A percentile compares a stretch with the other conserved stretches of the same genome.
phyloP scores from a whole-genome alignment of 257 asterid species.

The Scutellaria minor region DNA sequence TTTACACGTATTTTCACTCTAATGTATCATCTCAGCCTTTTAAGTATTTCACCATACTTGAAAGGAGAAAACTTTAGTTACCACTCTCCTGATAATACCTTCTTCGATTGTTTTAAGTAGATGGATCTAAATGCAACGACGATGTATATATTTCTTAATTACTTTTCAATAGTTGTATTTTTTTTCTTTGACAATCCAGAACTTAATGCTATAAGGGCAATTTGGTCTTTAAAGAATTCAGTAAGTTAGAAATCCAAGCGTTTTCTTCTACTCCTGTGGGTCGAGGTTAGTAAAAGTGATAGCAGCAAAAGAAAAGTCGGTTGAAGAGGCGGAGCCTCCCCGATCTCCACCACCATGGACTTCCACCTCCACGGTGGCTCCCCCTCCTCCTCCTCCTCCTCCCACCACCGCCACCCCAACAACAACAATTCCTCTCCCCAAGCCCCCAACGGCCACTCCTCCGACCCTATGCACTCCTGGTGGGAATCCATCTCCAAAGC shows the following conservation, averaged over 20 bases:
- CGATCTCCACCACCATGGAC: constrained; percentile 56
- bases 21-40: no score
- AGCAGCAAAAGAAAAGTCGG: not conserved
- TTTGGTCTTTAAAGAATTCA: no score
- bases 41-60: no score
- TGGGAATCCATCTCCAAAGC: constrained; percentile 98
- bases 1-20: no score
- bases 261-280: not conserved
- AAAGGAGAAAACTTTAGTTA: no score
- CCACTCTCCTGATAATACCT: no score
- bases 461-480: constrained; percentile 91
- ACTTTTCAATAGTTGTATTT: no score
- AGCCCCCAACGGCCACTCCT: constrained; percentile 39
- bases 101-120: no score
- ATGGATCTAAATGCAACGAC: no score
- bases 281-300: not conserved
- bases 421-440: constrained; percentile 23
- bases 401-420: constrained; percentile 45
- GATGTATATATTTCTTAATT: no score
- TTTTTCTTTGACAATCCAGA: no score
- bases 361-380: constrained; percentile 66
- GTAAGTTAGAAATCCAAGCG: not conserved
- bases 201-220: no score
- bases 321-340: constrained; percentile 33
- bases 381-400: constrained; percentile 67